Conservation (phyloP, 768 basidiomycete species). For the Clavaria fumosa region DNA sequence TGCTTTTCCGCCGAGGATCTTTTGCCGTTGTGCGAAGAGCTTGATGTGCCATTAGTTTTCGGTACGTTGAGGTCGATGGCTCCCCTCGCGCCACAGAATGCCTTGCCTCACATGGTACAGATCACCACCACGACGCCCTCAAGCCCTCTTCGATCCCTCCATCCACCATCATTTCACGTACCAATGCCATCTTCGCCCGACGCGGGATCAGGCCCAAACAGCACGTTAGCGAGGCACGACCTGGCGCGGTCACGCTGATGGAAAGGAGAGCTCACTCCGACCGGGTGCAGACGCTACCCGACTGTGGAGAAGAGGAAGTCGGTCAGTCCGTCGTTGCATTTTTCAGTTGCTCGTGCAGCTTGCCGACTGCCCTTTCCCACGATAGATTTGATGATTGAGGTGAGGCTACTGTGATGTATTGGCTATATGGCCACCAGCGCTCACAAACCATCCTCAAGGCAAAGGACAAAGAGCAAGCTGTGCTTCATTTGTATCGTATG, state of each 20-base stretch:
- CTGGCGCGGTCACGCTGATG: slow-evolving; percentile 71
- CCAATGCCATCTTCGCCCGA: slow-evolving; percentile 56
- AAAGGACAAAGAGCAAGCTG: slow-evolving; percentile 89
- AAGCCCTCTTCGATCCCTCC: slow-evolving; percentile 45
- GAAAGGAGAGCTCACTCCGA: slow-evolving; percentile 80
- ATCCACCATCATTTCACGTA: slow-evolving; percentile 51
- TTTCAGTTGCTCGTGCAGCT: slow-evolving; percentile 3
- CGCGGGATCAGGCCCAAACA: slow-evolving; percentile 83
- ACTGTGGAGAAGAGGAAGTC: slow-evolving; percentile 50
- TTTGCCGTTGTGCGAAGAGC: slow-evolving; percentile 72
- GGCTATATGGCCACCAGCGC: slow-evolving; percentile 1
- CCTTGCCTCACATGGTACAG: slow-evolving; percentile 21
- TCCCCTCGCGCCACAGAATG: slow-evolving; percentile 16
- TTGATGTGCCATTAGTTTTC: slow-evolving; percentile 58
- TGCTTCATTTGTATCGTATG: slow-evolving; percentile 68
- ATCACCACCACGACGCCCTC: slow-evolving; percentile 76
- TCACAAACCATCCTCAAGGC: slow-evolving; percentile 24
- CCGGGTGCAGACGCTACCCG: slow-evolving; percentile 54
- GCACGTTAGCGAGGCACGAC: slow-evolving; percentile 82
- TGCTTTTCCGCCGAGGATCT: slow-evolving; percentile 86
- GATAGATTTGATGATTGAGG: slow-evolving; percentile 78
- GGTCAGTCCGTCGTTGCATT: slow-evolving; percentile 21
- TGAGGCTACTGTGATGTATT: slow-evolving; percentile 10
- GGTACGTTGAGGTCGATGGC: too few species aligned
- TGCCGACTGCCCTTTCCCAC: slow-evolving; percentile 8